A percentile compares a stretch with the other conserved stretches of the same genome.
phyloP scores from a whole-genome alignment of 257 asterid genomes.

The Nicotiana benthamiana region DNA sequence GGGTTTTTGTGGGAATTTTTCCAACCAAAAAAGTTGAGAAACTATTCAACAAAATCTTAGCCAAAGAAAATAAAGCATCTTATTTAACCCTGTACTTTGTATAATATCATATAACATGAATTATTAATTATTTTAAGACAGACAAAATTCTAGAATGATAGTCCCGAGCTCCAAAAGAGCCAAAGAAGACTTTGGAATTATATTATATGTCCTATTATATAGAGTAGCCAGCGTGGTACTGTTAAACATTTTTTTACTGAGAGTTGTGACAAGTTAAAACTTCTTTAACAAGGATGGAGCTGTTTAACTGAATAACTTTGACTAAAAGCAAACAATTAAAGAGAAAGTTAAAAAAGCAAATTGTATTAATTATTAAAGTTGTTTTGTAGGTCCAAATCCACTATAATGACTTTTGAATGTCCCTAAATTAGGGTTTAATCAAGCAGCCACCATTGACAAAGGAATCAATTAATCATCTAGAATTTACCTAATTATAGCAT shows the following conservation, averaged over 20 bases:
- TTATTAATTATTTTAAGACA: not conserved
- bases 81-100: too few relatives aligned
- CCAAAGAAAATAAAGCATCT: too few relatives aligned
- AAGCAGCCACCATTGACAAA: not conserved
- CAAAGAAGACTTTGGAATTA: not conserved
- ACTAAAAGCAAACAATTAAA: constrained; percentile 28
- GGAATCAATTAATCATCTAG: not conserved
- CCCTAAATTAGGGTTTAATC: constrained; percentile 17
- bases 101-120: too few relatives aligned
- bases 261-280: not conserved
- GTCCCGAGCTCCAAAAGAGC: not conserved
- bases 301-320: constrained; percentile 45
- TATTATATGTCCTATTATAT: not conserved
- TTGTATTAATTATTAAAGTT: constrained; percentile 25
- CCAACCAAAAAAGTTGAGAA: too few relatives aligned
- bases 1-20: too few relatives aligned
- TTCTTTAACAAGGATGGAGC: constrained; percentile 9
- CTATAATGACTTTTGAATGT: constrained; percentile 19
- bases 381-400: constrained; percentile 29
- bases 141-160: not conserved
- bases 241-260: not conserved
- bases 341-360: constrained; percentile 26
- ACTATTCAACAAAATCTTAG: too few relatives aligned
- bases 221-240: not conserved
- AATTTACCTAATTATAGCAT: not conserved